phyloP scores from a whole-genome alignment of 495 filamentous ascomycete genomes.

The Lophium mytilinum region DNA sequence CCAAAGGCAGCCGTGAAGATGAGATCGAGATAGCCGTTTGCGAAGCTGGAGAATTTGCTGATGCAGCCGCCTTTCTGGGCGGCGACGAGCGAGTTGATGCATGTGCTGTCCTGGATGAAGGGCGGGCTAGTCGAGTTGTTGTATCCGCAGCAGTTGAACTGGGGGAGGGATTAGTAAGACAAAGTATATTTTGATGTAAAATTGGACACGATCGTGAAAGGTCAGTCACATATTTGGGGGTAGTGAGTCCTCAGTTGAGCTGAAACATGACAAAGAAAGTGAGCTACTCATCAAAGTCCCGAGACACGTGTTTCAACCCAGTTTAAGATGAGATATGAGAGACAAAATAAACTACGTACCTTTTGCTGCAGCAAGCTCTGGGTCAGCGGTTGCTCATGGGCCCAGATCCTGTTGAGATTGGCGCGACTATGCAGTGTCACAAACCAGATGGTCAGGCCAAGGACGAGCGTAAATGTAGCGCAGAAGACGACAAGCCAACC shows the following conservation, averaged over 20 bases:
- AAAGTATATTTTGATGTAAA: too few relatives aligned
- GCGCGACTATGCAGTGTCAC: constrained; percentile 55
- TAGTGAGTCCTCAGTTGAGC: too few relatives aligned
- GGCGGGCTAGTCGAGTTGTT: constrained; percentile 55
- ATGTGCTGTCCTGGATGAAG: constrained; percentile 53
- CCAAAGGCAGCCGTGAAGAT: constrained; percentile 72
- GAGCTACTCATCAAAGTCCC: too few relatives aligned
- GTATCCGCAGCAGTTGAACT: constrained; percentile 74
- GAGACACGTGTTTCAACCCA: too few relatives aligned
- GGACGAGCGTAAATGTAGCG: constrained; percentile 52
- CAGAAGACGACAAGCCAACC: constrained; percentile 52
- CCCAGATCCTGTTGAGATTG: constrained; percentile 50
- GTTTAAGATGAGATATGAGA: too few relatives aligned
- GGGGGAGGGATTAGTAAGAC: not conserved
- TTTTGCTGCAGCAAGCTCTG: constrained; percentile 59
- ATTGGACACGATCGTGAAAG: too few relatives aligned
- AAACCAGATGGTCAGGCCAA: constrained; percentile 64
- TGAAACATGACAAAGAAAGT: too few relatives aligned
- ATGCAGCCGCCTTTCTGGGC: constrained; percentile 59
- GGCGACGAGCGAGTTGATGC: constrained; percentile 53
- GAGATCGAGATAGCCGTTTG: constrained; percentile 58
- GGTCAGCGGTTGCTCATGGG: constrained; percentile 38
- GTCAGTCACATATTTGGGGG: too few relatives aligned
- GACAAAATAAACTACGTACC: constrained; percentile 36
- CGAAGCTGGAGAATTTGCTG: constrained; percentile 50